A percentile compares a stretch with the other conserved stretches of the same genome.
Evolutionary conservation across 208 protist species (phyloP).

Genomic region (Acanthamoeba royreba): DNA sequence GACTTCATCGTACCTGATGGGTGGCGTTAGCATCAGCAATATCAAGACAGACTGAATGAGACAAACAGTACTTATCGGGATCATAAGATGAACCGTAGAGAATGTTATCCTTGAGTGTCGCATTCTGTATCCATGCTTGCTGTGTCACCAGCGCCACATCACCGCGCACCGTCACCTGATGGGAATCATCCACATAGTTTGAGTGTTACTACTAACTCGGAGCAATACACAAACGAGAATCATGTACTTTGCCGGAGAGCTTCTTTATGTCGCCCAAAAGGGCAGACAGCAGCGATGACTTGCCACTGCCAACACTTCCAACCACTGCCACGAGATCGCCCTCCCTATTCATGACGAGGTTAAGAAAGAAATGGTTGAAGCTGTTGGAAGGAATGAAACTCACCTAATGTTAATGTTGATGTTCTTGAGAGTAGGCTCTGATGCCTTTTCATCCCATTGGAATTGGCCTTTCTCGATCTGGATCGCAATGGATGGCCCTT

Average conservation of each 20-base stretch:
- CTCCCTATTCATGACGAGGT: not conserved
- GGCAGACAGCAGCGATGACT: conserved; percentile 73
- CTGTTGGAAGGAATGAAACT: not conserved
- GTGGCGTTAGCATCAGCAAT: not conserved
- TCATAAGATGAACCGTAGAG: conserved; percentile 80
- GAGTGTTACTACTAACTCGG: not conserved
- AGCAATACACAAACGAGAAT: not conserved
- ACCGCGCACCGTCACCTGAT: conserved; percentile 51
- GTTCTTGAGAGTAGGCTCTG: conserved; percentile 34
- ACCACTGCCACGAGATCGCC: conserved; percentile 30
- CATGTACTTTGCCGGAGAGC: conserved; percentile 10
- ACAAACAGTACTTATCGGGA: not conserved
- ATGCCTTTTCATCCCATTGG: not conserved
- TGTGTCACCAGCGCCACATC: conserved; percentile 83
- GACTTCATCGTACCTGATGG: conserved; percentile 64
- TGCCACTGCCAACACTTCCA: conserved; percentile 71
- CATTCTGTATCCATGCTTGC: conserved; percentile 83
- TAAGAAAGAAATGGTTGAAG: not conserved
- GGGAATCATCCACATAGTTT: not conserved
- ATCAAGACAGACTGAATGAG: not conserved
- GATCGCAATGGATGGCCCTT: not conserved
- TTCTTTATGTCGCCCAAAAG: conserved; percentile 78
- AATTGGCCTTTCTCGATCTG: not conserved
- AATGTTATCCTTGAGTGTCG: conserved; percentile 87
- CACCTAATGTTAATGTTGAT: conserved; percentile 29